These are phyloP conservation scores for Starmerella floris DNA, from an alignment of 805 yeast genomes.

Conservation along the genomic window DNA sequence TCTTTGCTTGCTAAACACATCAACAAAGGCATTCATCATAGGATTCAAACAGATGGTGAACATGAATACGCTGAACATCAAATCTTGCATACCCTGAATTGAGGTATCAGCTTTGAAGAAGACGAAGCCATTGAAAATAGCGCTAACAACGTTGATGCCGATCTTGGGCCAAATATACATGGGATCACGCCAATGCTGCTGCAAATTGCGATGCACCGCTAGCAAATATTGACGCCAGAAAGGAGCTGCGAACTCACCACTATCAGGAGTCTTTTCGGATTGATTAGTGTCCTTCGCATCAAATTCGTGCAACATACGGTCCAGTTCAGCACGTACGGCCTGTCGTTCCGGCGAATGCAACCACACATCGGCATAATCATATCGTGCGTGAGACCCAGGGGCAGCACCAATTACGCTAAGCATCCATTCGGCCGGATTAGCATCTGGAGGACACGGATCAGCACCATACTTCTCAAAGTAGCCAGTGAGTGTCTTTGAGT, in stretches of 20 bases:
- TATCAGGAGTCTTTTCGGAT: slow-evolving; percentile 12
- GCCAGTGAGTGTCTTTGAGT: slow-evolving; percentile 42
- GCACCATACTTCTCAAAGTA: slow-evolving; percentile 68
- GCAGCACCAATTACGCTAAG: slow-evolving; percentile 68
- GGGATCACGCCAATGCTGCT: slow-evolving; percentile 47
- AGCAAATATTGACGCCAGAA: slow-evolving; percentile 34
- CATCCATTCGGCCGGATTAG: slow-evolving; percentile 68
- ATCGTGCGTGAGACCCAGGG: slow-evolving; percentile 47
- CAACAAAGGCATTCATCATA: slow-evolving; percentile 49
- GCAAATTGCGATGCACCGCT: slow-evolving; percentile 33
- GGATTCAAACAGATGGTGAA: slow-evolving; percentile 47
- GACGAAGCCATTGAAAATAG: slow-evolving; percentile 59
- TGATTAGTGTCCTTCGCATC: slow-evolving; percentile 22
- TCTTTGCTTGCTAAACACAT: slow-evolving; percentile 43
- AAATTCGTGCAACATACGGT: slow-evolving; percentile 26
- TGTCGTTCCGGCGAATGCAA: slow-evolving; percentile 33
- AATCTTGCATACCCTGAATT: slow-evolving; percentile 44
- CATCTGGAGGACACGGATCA: slow-evolving; percentile 43
- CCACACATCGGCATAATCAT: slow-evolving; percentile 60
- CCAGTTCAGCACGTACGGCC: slow-evolving; percentile 28
- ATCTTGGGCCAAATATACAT: slow-evolving; percentile 50
- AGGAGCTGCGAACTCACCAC: slow-evolving; percentile 35
- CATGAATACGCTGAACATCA: slow-evolving; percentile 47
- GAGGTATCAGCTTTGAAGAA: slow-evolving; percentile 46
- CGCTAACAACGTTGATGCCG: slow-evolving; percentile 36